Conservation (phyloP, 345 rosid genomes). For the Erodium maritimum region DNA sequence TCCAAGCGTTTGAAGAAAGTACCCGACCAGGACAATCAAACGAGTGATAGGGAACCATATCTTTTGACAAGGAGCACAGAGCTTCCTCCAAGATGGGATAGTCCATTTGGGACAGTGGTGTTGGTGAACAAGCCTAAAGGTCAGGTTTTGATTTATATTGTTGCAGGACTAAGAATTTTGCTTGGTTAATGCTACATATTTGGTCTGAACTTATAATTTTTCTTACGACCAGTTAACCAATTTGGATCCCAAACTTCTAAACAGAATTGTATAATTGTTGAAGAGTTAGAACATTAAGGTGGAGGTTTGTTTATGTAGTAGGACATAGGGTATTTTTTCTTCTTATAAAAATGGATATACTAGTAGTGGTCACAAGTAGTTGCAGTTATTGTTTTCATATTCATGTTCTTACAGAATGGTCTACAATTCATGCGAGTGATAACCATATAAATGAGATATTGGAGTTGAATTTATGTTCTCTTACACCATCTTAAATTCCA, state of each 20-base stretch:
- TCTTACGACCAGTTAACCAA: background rate
- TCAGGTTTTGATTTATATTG: conserved; percentile 12
- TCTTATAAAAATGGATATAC: background rate
- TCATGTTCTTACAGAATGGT: background rate
- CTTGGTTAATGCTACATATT: background rate
- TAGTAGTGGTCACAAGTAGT: background rate
- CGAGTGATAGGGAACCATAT: conserved; percentile 52
- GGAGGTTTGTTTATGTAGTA: background rate
- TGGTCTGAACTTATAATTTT: background rate
- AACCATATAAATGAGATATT: too few relatives aligned
- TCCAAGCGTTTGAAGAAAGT: conserved; percentile 79
- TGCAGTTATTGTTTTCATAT: background rate
- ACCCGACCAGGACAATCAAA: conserved; percentile 37
- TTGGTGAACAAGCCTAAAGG: conserved; percentile 96
- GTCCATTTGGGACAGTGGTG: conserved; percentile 65
- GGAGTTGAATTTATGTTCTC: background rate
- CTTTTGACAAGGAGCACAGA: conserved; percentile 54
- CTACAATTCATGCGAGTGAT: too few relatives aligned
- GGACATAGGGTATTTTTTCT: background rate
- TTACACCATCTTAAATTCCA: too few relatives aligned
- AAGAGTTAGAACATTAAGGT: background rate
- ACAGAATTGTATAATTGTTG: background rate
- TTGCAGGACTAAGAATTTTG: background rate
- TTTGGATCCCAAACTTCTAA: background rate
- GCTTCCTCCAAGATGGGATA: conserved; percentile 88